These are phyloP conservation scores for Flammula alnicola DNA, from an alignment of 1,284 basidiomycete genomes.

Conservation along the genomic window DNA sequence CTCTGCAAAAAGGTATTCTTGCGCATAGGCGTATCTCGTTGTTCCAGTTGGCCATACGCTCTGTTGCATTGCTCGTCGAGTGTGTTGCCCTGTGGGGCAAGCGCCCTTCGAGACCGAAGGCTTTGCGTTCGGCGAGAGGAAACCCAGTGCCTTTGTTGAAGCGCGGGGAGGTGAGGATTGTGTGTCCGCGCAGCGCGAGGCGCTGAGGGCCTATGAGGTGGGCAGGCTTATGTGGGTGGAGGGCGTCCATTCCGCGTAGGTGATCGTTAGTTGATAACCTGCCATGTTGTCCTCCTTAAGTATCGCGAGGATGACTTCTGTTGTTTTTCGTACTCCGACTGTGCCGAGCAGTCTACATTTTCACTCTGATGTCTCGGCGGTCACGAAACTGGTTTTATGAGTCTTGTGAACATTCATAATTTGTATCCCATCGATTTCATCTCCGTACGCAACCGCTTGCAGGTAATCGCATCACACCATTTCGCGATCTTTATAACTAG, in stretches of 20 bases:
- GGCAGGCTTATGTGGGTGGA: slow-evolving; percentile 20
- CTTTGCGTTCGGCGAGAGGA: slow-evolving; percentile 63
- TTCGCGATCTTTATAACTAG: no score
- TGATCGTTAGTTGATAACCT: neutral
- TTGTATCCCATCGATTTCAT: no score
- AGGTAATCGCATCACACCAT: no score
- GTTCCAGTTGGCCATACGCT: slow-evolving; percentile 69
- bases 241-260: neutral
- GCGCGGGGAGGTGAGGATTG: slow-evolving; percentile 65
- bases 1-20: slow-evolving; percentile 78
- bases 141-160: slow-evolving; percentile 82
- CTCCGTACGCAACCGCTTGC: no score
- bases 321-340: no score
- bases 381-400: no score
- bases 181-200: slow-evolving; percentile 61
- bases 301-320: no score
- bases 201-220: slow-evolving; percentile 26
- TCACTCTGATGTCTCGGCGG: no score
- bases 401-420: no score
- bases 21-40: slow-evolving; percentile 51
- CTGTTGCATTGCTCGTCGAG: slow-evolving; percentile 77
- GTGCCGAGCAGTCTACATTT: no score
- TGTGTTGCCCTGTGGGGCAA: slow-evolving; percentile 74
- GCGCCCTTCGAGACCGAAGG: slow-evolving; percentile 77
- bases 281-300: no score